These are phyloP conservation scores for Astraeus odoratus DNA, from an alignment of 768 basidiomycete species.

Conservation along the genomic window DNA sequence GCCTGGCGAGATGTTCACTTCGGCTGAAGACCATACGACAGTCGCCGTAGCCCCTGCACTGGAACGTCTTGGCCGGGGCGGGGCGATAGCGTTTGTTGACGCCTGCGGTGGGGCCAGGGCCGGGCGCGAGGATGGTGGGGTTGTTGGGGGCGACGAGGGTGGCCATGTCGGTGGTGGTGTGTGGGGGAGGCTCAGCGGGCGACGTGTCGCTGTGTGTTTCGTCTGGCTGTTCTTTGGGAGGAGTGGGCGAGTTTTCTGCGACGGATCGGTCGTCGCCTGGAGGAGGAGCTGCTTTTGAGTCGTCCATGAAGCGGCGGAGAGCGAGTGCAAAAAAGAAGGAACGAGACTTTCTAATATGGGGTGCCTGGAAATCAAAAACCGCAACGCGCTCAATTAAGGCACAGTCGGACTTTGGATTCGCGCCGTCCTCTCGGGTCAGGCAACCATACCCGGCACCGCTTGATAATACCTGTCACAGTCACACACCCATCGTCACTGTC, in stretches of 20 bases:
- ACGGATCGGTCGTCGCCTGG: slow-evolving; percentile 15
- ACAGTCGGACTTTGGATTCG: slow-evolving; percentile 28
- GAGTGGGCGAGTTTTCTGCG: slow-evolving; percentile 11
- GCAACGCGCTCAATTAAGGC: slow-evolving; percentile 29
- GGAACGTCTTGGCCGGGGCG: slow-evolving; percentile 88
- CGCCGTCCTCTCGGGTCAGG: slow-evolving; percentile 20
- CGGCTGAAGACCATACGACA: slow-evolving; percentile 96
- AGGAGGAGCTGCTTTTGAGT: slow-evolving; percentile 25
- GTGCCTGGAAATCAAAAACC: slow-evolving; percentile 28
- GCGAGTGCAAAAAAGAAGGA: slow-evolving; percentile 27
- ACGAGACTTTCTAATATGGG: slow-evolving; percentile 25
- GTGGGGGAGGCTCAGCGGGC: too few relatives aligned
- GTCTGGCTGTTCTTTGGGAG: slow-evolving; percentile 4
- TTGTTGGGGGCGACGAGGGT: slow-evolving; percentile 25
- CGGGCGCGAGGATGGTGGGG: slow-evolving; percentile 15
- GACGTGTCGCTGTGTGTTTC: slow-evolving; percentile 4
- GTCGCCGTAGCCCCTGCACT: slow-evolving; percentile 90
- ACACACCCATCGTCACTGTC: not conserved
- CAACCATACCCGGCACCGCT: slow-evolving; percentile 30
- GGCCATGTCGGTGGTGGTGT: slow-evolving; percentile 24
- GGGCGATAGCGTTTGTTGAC: slow-evolving; percentile 66
- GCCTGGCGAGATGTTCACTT: slow-evolving; percentile 92
- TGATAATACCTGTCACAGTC: slow-evolving; percentile 10
- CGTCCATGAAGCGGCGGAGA: slow-evolving; percentile 19
- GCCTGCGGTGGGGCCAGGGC: slow-evolving; percentile 13